phyloP scores from a whole-genome alignment of 208 protist genomes.

The Leishmania braziliensis region DNA sequence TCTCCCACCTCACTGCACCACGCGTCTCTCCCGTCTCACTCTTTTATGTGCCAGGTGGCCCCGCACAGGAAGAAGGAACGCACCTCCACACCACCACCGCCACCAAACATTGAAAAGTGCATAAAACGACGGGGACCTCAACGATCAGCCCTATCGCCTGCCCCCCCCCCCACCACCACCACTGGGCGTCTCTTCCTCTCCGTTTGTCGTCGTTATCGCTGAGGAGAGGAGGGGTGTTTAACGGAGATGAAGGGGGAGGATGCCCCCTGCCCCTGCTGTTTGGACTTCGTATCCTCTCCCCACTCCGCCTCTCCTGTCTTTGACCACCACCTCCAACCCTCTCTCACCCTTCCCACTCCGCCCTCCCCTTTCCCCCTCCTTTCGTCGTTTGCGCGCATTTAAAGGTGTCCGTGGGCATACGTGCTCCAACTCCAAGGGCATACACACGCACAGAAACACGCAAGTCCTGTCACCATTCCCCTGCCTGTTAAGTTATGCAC shows the following conservation, averaged over 20 bases:
- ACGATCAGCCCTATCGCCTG: neutral
- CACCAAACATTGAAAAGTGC: too few relatives aligned
- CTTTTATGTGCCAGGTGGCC: too few relatives aligned
- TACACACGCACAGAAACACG: neutral
- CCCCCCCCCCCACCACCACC: neutral
- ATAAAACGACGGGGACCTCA: neutral
- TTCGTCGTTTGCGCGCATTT: neutral
- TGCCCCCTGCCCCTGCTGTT: neutral
- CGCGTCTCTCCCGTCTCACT: neutral
- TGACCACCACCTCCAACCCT: neutral
- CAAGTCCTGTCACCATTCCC: neutral
- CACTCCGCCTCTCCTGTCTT: too few relatives aligned
- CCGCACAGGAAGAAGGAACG: neutral
- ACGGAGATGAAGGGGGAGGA: neutral
- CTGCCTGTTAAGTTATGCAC: neutral
- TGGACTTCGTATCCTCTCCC: neutral
- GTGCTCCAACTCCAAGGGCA: neutral
- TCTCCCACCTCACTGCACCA: neutral
- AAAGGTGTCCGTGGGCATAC: neutral
- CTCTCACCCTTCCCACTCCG: neutral
- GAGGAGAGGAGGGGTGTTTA: neutral
- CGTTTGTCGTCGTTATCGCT: neutral
- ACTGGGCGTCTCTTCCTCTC: neutral
- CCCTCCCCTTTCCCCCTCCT: neutral
- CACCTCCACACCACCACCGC: neutral